phyloP scores from a whole-genome alignment of 2,329 filamentous ascomycete species.

The Coniosporium tulheliwenetii region DNA sequence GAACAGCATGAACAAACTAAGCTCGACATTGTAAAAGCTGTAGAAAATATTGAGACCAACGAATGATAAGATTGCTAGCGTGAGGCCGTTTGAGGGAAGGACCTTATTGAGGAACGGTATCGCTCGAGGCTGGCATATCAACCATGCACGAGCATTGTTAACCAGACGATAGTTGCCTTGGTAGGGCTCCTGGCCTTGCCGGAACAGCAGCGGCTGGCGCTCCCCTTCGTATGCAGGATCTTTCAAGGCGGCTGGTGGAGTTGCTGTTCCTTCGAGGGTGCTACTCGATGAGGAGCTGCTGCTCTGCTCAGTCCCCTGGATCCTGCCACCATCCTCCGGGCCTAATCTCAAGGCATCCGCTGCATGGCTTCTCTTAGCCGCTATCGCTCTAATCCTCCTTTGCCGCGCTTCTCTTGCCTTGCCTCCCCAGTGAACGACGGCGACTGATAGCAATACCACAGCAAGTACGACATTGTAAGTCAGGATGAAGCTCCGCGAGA shows the following conservation, averaged over 20 bases:
- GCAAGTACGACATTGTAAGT: constrained; percentile 25
- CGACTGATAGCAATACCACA: constrained; percentile 19
- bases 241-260: constrained; percentile 13
- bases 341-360: neutral
- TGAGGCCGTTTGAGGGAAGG: constrained; percentile 41
- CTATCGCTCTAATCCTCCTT: constrained; percentile 2
- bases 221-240: constrained; percentile 7
- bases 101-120: constrained; percentile 41
- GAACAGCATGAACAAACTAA: constrained; percentile 35
- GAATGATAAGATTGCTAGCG: constrained; percentile 35
- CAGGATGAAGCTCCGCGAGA: constrained; percentile 18
- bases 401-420: constrained; percentile 9
- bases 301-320: constrained; percentile 2
- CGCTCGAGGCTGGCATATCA: constrained; percentile 42
- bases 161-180: constrained; percentile 2
- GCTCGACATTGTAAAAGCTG: constrained; percentile 35
- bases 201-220: constrained; percentile 16
- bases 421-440: constrained; percentile 20
- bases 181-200: constrained; percentile 1
- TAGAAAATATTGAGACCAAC: constrained; percentile 42
- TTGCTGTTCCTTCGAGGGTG: constrained; percentile 18
- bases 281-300: constrained; percentile 20
- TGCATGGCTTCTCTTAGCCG: neutral
- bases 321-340: constrained; percentile 2
- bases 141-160: constrained; percentile 7